phyloP scores from a whole-genome alignment of 768 basidiomycete genomes.

The Gymnopilus junonius region DNA sequence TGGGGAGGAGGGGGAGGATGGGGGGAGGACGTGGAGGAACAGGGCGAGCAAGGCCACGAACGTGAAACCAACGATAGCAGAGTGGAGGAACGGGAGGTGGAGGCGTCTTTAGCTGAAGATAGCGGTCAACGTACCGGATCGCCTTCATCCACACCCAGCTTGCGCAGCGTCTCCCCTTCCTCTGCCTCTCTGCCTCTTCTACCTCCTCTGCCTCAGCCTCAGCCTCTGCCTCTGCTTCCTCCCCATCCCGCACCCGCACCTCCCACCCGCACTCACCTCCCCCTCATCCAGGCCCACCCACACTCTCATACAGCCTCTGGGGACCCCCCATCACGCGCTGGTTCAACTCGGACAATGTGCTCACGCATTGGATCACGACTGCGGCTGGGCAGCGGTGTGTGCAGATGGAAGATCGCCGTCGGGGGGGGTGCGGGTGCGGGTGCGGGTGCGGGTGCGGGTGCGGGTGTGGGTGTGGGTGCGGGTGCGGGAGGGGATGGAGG shows the following conservation, averaged over 20 bases:
- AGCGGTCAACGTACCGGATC: neutral
- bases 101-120: neutral
- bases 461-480: no score
- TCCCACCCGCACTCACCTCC: no score
- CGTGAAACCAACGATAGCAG: neutral
- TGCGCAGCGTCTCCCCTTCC: neutral
- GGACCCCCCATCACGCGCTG: conserved; percentile 38
- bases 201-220: neutral
- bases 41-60: neutral
- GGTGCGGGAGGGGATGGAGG: no score
- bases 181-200: neutral
- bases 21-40: neutral
- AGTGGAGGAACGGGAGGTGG: neutral
- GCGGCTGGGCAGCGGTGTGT: conserved; percentile 40
- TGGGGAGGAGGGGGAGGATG: neutral
- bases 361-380: conserved; percentile 45
- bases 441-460: no score
- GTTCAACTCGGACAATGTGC: conserved; percentile 33
- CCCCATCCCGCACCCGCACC: no score
- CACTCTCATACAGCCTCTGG: conserved; percentile 37
- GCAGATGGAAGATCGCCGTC: conserved; percentile 21
- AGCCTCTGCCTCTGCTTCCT: no score
- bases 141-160: neutral
- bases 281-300: neutral
- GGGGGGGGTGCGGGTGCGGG: no score